Evolutionary conservation across 2,329 filamentous ascomycete species (phyloP).

Genomic region (Aphanoascus verrucosus): DNA sequence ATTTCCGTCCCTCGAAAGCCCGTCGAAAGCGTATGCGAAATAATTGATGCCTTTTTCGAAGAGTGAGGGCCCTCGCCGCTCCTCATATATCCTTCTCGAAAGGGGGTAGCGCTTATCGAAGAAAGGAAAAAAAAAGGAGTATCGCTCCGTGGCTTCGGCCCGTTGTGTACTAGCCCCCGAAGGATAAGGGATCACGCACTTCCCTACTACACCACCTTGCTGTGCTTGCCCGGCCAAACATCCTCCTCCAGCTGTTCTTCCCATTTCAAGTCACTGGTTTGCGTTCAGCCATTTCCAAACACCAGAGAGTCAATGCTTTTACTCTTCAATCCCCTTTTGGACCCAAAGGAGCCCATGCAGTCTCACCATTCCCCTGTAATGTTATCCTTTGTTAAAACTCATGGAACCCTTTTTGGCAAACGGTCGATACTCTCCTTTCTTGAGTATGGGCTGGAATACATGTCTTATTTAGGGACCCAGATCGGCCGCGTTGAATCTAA

Average conservation of each 20-base stretch:
- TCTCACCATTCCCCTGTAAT: conserved; percentile 29
- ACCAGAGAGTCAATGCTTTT: conserved; percentile 48
- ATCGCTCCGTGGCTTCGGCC: too few species aligned
- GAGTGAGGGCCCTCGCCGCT: too few species aligned
- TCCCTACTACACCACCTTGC: conserved; percentile 89
- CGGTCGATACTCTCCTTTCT: conserved; percentile 31
- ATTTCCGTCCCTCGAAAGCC: too few species aligned
- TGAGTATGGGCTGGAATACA: conserved; percentile 31
- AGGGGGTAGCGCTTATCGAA: too few species aligned
- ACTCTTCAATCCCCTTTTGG: conserved; percentile 43
- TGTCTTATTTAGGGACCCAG: conserved; percentile 38
- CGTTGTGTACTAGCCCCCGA: too few species aligned
- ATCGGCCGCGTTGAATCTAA: conserved; percentile 39
- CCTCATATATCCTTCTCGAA: too few species aligned
- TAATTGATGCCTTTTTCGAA: too few species aligned
- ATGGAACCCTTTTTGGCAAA: conserved; percentile 40
- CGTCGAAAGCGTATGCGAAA: too few species aligned
- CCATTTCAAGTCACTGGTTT: conserved; percentile 50
- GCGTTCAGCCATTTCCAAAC: conserved; percentile 45
- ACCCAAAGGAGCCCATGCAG: background rate
- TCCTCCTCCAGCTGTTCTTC: conserved; percentile 48
- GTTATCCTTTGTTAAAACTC: conserved; percentile 43
- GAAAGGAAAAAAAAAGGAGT: too few species aligned
- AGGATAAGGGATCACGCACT: too few species aligned
- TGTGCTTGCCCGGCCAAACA: conserved; percentile 48